Conservation (phyloP, 108 stramenopile species). For the Skeletonema potamos region DNA sequence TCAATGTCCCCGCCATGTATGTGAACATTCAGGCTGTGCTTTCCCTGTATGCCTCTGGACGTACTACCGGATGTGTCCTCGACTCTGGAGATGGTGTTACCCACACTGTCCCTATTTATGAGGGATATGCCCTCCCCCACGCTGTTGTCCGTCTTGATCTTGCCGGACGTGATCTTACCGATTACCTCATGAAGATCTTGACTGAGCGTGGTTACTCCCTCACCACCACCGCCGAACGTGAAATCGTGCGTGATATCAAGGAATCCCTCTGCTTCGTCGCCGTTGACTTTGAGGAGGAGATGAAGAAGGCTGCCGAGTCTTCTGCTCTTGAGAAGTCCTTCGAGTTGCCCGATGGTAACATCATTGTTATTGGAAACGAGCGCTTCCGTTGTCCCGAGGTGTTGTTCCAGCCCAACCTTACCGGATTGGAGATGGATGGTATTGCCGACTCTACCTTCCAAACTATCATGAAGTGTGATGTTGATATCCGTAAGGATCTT, state of each 20-base stretch:
- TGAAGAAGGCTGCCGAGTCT: conserved; percentile 92
- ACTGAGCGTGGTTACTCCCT: conserved; percentile 93
- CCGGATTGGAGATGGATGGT: conserved; percentile 97
- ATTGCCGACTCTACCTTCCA: conserved; percentile 98
- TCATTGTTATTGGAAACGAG: conserved; percentile 93
- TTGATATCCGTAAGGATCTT: conserved; percentile 98
- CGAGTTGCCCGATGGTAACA: conserved; percentile 93
- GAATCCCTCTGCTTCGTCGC: conserved; percentile 91
- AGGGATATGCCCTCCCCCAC: conserved; percentile 96
- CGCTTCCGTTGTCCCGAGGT: conserved; percentile 95
- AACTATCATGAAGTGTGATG: conserved; percentile 99
- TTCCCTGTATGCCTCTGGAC: conserved; percentile 91
- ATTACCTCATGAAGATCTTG: conserved; percentile 94
- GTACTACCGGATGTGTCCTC: conserved; percentile 96
- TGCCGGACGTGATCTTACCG: conserved; percentile 94
- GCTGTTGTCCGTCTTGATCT: conserved; percentile 93
- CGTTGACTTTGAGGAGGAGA: conserved; percentile 92
- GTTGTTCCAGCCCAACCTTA: conserved; percentile 94
- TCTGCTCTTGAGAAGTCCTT: conserved; percentile 93
- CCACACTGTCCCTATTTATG: conserved; percentile 96
- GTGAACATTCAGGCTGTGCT: conserved; percentile 99
- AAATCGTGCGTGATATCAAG: conserved; percentile 95
- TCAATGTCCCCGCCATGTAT: conserved; percentile 99
- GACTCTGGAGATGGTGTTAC: conserved; percentile 94
- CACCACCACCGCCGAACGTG: conserved; percentile 93